Base-by-base conservation (phyloP, 106 monocot species). In the Acorus calamus region DNA sequence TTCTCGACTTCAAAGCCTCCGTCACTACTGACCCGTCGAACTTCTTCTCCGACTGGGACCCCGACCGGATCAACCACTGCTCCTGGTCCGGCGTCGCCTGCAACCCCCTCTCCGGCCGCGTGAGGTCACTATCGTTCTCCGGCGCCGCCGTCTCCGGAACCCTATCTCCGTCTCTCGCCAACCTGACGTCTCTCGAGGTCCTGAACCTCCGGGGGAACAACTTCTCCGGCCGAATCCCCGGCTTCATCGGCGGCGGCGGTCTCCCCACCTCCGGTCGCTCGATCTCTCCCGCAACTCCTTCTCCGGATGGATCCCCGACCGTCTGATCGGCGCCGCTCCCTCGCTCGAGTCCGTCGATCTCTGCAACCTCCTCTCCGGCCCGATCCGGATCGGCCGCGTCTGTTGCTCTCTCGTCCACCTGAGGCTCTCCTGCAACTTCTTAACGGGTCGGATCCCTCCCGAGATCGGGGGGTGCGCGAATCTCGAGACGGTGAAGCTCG, bases 51-150 rank as follows among this genome's bases (percentile, higher is more conserved):
- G 45, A 44, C 44, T 80, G 80, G 80, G 55, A 56, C 51, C 70
- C 63, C 8, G 11, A 57, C n/a, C 5, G 12, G 12, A 2, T 44
- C n/a, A 41, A 45, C 59, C 77, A 80, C 71, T 84, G 84, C 73
- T 41, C 41, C 2, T 84, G 84, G 84, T 56, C 55, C 43, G 84
- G 84, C 53, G 67, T 84, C 76, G 42, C 73, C 50, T 84, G 84
- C 52, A 47, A 70, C 59, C 9, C 4, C n/a, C 8, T 11, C 43
- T 79, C 69, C 61, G 57, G 66, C 47, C 71, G 69, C 49, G 84
- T 84, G 44, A 70, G 52, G 7, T 43, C 64, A 3, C 76, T 84
- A 48, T 62, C 76, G 49, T 77, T 85, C 77, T 47, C 74, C 61
- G 70, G 56, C 53, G 9, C 50, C 2, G 4, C 2, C 41, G 62